A percentile compares a stretch with the other conserved stretches of the same genome.
These are phyloP conservation scores for Castanospermum australe DNA, from an alignment of 306 rosid genomes.

Conservation along the genomic window DNA sequence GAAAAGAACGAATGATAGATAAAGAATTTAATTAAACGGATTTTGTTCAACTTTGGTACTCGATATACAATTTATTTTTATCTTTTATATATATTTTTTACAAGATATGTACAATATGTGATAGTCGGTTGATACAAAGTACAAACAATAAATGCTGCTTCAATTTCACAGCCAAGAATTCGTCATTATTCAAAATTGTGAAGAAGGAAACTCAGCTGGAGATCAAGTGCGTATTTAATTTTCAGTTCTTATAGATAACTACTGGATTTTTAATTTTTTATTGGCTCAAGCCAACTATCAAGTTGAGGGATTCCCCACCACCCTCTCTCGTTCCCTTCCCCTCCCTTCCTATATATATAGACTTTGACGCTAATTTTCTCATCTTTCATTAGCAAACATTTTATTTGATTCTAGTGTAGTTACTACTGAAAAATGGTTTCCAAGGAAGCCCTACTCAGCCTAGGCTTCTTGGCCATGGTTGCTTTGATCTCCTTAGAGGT, in stretches of 20 bases:
- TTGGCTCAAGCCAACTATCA: too few species aligned
- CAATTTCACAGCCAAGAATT: not conserved
- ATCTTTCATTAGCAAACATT: not conserved
- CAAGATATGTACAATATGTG: too few species aligned
- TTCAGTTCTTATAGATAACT: too few species aligned
- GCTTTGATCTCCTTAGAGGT: not conserved
- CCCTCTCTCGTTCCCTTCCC: too few species aligned
- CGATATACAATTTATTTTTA: not conserved
- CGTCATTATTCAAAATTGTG: too few species aligned
- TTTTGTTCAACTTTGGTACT: not conserved
- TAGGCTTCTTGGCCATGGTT: slow-evolving; percentile 30
- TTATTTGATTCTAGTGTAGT: not conserved
- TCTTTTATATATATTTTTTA: too few species aligned
- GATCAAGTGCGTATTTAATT: too few species aligned
- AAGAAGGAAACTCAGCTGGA: too few species aligned
- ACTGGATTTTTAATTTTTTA: too few species aligned
- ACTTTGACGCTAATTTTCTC: not conserved
- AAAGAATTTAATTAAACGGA: too few species aligned
- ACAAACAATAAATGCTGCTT: not conserved
- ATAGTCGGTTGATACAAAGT: not conserved
- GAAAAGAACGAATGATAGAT: too few species aligned
- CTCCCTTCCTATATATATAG: not conserved
- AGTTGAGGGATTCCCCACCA: too few species aligned
- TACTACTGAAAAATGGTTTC: slow-evolving; percentile 33
- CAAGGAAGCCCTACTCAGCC: slow-evolving; percentile 1